phyloP scores from a whole-genome alignment of 2,329 filamentous ascomycete genomes.

The Aureobasidium sp. region DNA sequence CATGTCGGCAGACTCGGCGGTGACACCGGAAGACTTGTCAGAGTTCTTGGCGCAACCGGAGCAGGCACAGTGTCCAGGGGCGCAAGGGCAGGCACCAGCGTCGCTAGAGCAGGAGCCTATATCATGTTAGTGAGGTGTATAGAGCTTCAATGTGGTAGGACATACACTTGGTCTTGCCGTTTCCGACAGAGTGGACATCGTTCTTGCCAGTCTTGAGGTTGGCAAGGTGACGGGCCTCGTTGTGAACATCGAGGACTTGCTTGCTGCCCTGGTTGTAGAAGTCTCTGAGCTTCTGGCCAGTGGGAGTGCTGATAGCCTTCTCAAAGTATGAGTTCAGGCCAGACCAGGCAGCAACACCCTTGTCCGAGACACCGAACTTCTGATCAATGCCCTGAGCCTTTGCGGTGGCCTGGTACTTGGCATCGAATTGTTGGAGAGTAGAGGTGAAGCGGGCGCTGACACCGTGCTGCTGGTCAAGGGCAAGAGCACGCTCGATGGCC shows the following conservation, averaged over 20 bases:
- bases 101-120: constrained; percentile 34
- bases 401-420: constrained; percentile 80
- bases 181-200: constrained; percentile 36
- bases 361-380: constrained; percentile 71
- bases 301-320: constrained; percentile 79
- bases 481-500: constrained; percentile 74
- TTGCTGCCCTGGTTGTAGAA: constrained; percentile 83
- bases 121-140: not conserved
- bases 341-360: constrained; percentile 57
- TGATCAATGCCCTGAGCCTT: constrained; percentile 76
- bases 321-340: constrained; percentile 87
- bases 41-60: constrained; percentile 40
- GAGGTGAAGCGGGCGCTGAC: constrained; percentile 71
- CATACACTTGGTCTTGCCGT: constrained; percentile 34
- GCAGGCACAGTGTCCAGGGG: constrained; percentile 39
- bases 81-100: constrained; percentile 37
- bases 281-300: constrained; percentile 74
- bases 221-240: constrained; percentile 79
- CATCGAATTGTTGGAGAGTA: constrained; percentile 69
- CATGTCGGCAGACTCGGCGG: constrained; percentile 29
- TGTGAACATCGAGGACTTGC: constrained; percentile 90
- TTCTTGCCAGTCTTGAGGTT: constrained; percentile 67
- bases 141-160: not conserved
- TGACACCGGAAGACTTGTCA: constrained; percentile 22
- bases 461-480: constrained; percentile 83